These are phyloP conservation scores for Scenedesmus sp. DNA, from an alignment of 163 green algal genomes.

Conservation along the genomic window DNA sequence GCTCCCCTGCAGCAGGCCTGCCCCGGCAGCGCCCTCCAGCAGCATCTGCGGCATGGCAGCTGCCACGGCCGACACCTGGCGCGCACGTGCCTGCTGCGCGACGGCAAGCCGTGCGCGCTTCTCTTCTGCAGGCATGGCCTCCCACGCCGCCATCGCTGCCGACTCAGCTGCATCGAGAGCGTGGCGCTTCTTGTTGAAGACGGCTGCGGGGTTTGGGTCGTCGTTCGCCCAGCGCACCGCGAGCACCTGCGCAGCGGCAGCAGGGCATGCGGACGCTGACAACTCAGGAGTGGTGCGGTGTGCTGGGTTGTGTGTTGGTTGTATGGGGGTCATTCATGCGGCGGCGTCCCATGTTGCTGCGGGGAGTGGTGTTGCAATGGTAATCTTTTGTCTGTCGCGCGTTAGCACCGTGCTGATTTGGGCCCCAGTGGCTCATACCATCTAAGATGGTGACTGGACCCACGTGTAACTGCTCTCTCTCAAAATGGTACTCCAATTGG, in stretches of 20 bases:
- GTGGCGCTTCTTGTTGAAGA: conserved; percentile 70
- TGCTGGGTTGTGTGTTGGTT: no score
- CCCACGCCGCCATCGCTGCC: conserved; percentile 64
- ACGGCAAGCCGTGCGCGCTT: conserved; percentile 63
- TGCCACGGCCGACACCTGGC: conserved; percentile 19
- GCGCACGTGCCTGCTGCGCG: not conserved
- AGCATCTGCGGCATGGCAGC: conserved; percentile 37
- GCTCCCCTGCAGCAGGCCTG: not conserved
- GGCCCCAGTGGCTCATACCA: no score
- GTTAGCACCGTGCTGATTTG: no score
- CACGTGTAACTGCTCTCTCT: no score
- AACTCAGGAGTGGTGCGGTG: no score
- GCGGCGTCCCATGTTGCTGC: no score
- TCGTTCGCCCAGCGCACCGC: conserved; percentile 86
- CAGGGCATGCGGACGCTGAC: not conserved
- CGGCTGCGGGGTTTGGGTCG: conserved; percentile 84
- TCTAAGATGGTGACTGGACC: no score
- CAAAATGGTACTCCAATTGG: no score
- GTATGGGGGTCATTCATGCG: no score
- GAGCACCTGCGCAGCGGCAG: conserved; percentile 68
- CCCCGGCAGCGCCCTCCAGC: not conserved
- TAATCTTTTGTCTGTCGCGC: no score
- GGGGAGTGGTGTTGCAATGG: no score
- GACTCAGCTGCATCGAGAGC: conserved; percentile 67
- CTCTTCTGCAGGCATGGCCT: conserved; percentile 72